Evolutionary conservation across 148 eudicot genomes (phyloP).

Genomic region (Nepenthes gracilis): DNA sequence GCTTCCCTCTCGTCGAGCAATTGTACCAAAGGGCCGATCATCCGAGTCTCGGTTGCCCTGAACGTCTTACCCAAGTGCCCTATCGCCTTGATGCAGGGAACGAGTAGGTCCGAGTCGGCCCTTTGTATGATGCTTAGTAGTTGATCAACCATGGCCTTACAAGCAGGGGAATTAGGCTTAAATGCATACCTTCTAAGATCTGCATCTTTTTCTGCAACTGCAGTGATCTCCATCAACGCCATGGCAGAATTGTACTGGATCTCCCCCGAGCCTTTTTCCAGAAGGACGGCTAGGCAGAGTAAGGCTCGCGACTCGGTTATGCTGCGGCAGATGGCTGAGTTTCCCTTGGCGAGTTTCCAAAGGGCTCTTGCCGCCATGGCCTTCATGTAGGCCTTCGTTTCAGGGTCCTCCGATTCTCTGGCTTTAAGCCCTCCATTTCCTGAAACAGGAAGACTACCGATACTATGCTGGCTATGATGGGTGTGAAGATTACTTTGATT

Average conservation of each 20-base stretch:
- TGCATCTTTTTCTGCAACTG: conserved; percentile 78
- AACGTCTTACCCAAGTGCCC: conserved; percentile 85
- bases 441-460: not conserved
- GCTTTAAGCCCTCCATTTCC: conserved; percentile 31
- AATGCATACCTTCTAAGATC: conserved; percentile 81
- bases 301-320: conserved; percentile 84
- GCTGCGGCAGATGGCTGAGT: conserved; percentile 62
- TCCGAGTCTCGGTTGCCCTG: conserved; percentile 75
- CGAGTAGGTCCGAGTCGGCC: conserved; percentile 49
- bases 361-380: conserved; percentile 90
- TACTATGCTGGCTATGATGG: conserved; percentile 20
- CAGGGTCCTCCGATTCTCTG: conserved; percentile 65
- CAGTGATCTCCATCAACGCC: conserved; percentile 93
- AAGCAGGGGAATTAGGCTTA: conserved; percentile 85
- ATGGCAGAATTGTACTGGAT: conserved; percentile 68
- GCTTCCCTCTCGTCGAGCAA: conserved; percentile 73
- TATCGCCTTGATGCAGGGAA: conserved; percentile 66
- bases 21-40: conserved; percentile 69
- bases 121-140: conserved; percentile 41
- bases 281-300: conserved; percentile 65
- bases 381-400: conserved; percentile 59
- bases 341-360: conserved; percentile 59
- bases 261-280: conserved; percentile 71
- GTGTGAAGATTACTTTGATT: conserved; percentile 1
- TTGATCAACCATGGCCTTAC: conserved; percentile 87